phyloP scores from a whole-genome alignment of 352 stramenopile species.

The Globisporangium echinulatum region DNA sequence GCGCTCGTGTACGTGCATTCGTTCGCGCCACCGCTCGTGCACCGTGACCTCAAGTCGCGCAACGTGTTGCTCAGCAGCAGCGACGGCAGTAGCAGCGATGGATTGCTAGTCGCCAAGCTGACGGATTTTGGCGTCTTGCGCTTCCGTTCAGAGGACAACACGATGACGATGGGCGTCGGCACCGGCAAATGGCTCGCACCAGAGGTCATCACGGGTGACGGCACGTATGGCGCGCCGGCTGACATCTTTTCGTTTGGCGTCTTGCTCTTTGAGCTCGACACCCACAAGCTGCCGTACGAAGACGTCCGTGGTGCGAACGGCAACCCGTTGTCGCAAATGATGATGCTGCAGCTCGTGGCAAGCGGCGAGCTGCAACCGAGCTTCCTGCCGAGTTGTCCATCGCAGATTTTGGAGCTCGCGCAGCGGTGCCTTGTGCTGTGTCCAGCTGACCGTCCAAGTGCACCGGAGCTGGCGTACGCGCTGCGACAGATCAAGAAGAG shows the following conservation, averaged over 20 bases:
- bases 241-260: slow-evolving; percentile 62
- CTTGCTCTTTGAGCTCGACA: slow-evolving; percentile 51
- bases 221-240: slow-evolving; percentile 34
- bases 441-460: too few species aligned
- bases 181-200: slow-evolving; percentile 36
- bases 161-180: too few species aligned
- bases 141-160: too few species aligned
- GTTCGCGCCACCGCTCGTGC: slow-evolving; percentile 13
- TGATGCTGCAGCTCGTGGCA: slow-evolving; percentile 36
- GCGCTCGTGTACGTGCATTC: slow-evolving; percentile 13
- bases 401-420: too few species aligned
- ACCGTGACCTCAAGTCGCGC: neutral
- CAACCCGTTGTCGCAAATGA: slow-evolving; percentile 26
- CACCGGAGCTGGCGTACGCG: too few species aligned
- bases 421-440: too few species aligned
- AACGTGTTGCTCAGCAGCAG: neutral
- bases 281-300: slow-evolving; percentile 42
- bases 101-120: slow-evolving; percentile 31
- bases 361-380: neutral
- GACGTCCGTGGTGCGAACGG: slow-evolving; percentile 27
- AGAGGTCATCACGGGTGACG: slow-evolving; percentile 42
- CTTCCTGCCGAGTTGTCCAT: neutral
- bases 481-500: too few species aligned
- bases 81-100: neutral
- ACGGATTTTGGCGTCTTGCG: slow-evolving; percentile 52